Evolutionary conservation across 2,329 filamentous ascomycete species (phyloP), one percentile per base, ranked within the genome.

Genomic region (Colletotrichum salicis): DNA sequence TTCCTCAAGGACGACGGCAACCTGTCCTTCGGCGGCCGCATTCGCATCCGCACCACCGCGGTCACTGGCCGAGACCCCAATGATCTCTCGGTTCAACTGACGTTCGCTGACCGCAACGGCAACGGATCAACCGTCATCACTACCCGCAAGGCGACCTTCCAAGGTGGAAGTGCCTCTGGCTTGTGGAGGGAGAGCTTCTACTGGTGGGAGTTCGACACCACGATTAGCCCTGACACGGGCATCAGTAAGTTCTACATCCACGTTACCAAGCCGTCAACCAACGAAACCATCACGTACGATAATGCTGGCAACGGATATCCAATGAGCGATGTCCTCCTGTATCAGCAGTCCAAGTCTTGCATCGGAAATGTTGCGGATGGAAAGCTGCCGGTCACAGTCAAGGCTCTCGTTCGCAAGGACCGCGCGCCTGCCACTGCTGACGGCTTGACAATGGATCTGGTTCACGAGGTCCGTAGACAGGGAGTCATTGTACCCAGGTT

Each of bases 1-100:
- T 77, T 75, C 12, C 71, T 81, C 22, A 78, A 79, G 59, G 52
- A 68, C 54, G 75, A 75, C 10, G 76, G 78, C 4, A 72, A 71
- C 8, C 64, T 82, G 0, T 62, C 72, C 1, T 77, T 80, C 24
- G 64, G 37, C 0, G 80, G 70, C 1, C 71, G n/a, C 27, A 29
- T 29, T 48, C 19, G 41, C 19, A 35, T 80, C 2, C 66, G 73
- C 27, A 73, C 66, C 12, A 57, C 73, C 3, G 66, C 72, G 3
- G 61, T 55, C 19, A 73, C 70, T 0, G 75, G 74, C 0, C 76
- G 78, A 2, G 56, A 79, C 37, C 48, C 65, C 2, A 52, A 63
- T 0, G 77, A 79, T 33, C 52, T 81, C 2, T 68, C 70, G 4
- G 70, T 80, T 1, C 64, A 75, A 19, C 65, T 80, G 15, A 67